Evolutionary conservation across 2,329 filamentous ascomycete genomes (phyloP), one percentile per base, ranked within the genome.

Genomic region (Diaporthe amygdali): DNA sequence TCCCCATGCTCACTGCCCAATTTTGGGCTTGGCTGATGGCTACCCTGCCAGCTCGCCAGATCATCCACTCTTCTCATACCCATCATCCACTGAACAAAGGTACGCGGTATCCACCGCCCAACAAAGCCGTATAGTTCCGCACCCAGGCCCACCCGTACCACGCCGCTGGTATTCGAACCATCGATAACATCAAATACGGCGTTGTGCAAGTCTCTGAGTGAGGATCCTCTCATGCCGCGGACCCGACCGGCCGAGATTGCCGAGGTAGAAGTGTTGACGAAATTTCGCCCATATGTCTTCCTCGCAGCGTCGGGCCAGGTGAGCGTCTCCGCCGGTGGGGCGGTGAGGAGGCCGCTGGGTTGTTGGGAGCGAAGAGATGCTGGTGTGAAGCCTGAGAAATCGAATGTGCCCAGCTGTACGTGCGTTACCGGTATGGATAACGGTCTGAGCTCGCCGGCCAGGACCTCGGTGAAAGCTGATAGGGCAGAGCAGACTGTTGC

Each of bases 51-150:
- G 2, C 84, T 79, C 61, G 85, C 85, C 56, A 90, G 81, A 79
- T 90, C 85, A 68, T 89, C 86, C 20, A 92, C 89, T 70, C 84
- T 84, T 72, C 91, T 86, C 71, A 95, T 89, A 14, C 95, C 95
- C 89, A 98, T 92, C 93, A 98, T 97, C 93, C 94, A 96, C 2
- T 91, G 91, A n/a, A 98, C 92, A 20, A 98, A 79, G 3, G 91
- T 88, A 25, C 89, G 87, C 1, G 96, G 96, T 30, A 93, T 87
- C 89, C 92, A 96, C 47, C 89, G 88, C 7, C 95, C 96, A 9
- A 98, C 92, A 37, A 98, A 87, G 47, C 94, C 93, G 81, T 98
- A 98, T 0, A 95, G 86, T 69, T 92, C 87, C 64, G 94, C 94
- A 8, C 96, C 96, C 66, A 95, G 90, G 1, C 96, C 96, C 20